phyloP scores from a whole-genome alignment of 805 yeast genomes.

The Lachancea fermentati region DNA sequence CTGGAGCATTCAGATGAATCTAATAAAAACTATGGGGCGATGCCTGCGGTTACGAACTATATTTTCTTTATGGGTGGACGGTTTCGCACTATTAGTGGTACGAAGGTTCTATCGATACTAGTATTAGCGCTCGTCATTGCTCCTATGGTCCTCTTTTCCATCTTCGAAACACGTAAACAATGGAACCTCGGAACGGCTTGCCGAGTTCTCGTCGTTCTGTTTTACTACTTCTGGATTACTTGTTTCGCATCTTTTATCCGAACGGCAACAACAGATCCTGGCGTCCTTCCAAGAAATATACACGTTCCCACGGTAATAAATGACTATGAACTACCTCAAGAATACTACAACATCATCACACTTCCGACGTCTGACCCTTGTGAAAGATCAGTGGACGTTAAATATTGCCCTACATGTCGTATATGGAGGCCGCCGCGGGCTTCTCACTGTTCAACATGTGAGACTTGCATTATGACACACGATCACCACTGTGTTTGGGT shows the following conservation, averaged over 20 bases:
- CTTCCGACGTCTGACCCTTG: constrained; percentile 38
- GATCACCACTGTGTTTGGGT: constrained; percentile 71
- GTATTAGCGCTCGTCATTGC: constrained; percentile 34
- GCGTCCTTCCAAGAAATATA: constrained; percentile 59
- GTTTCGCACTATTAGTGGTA: constrained; percentile 38
- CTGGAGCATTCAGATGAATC: constrained; percentile 3
- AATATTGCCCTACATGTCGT: constrained; percentile 59
- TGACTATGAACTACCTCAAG: constrained; percentile 43
- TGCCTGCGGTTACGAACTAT: constrained; percentile 32
- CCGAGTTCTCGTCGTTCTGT: constrained; percentile 40
- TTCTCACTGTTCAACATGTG: constrained; percentile 69
- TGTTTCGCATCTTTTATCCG: constrained; percentile 43
- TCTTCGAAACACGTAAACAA: constrained; percentile 36
- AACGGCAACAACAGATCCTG: constrained; percentile 64
- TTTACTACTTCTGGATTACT: constrained; percentile 53
- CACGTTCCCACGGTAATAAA: constrained; percentile 43
- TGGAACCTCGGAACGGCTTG: constrained; percentile 23
- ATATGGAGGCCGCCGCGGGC: constrained; percentile 76
- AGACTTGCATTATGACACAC: constrained; percentile 53
- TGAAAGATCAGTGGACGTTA: constrained; percentile 33
- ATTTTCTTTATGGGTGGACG: constrained; percentile 65
- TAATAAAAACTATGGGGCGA: constrained; percentile 16
- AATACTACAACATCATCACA: constrained; percentile 45
- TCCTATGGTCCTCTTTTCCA: constrained; percentile 50
- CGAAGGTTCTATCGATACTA: constrained; percentile 36